Evolutionary conservation across 768 basidiomycete species (phyloP), one percentile per base, ranked within the genome.

Genomic region (Rossbeevera mucosa): DNA sequence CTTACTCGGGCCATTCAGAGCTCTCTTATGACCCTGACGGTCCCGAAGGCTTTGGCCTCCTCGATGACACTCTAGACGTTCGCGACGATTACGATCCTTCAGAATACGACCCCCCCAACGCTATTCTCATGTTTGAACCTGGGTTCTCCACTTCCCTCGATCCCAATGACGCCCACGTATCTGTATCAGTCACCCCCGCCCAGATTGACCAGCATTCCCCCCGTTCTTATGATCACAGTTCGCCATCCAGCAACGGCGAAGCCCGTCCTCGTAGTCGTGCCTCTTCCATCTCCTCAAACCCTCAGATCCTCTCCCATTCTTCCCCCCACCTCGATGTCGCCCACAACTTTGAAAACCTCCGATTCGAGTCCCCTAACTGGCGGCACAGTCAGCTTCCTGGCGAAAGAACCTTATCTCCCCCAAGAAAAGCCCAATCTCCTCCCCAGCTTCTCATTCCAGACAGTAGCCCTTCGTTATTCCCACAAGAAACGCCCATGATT

Each of bases 1-100:
- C 87, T 8, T 88, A 76, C 66, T 86, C 85, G 6, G 73, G 68
- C 48, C 74, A 80, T 58, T 86, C 86, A 4, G 88, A 90, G n/a
- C 82, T 86, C 18, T 74, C 71, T 52, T 78, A 76, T 50, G 73
- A 73, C 60, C 68, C 72, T 50, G 76, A 71, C n/a, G 79, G 77
- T 9, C 67, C 72, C 28, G 79, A 80, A 20, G 55, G 69, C 54
- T 76, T 81, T 49, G 69, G 68, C 48, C 65, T 86, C 53, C 79
- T 85, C 36, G 73, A 72, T 26, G 77, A 78, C 50, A 74, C 79
- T 36, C 69, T 70, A 21, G 67, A 68, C 43, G 59, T 50, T 63
- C 62, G 63, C 54, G 60, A 69, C 67, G 83, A 82, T 26, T 90
- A 91, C 77, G 81, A 90, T 64, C 88, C 88, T 4, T 67, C 79